phyloP scores from a whole-genome alignment of 257 asterid species.

The Leptodermis oblonga region DNA sequence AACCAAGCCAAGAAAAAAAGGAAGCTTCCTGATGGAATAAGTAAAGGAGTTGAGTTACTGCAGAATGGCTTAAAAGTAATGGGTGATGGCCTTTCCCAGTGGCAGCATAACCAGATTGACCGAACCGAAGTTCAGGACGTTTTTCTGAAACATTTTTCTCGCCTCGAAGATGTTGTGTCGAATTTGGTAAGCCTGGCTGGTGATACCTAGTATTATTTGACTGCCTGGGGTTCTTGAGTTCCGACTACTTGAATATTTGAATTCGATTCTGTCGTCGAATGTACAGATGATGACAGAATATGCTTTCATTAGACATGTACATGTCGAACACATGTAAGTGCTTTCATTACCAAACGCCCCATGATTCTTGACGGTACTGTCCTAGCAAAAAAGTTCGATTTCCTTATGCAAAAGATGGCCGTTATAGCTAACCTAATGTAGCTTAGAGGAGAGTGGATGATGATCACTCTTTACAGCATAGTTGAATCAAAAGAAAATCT shows the following conservation, averaged over 20 bases:
- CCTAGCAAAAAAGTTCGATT: too few species aligned
- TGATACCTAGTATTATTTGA: slow-evolving; percentile 17
- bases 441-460: too few species aligned
- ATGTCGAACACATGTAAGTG: not conserved
- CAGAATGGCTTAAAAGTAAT: slow-evolving; percentile 73
- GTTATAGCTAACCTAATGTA: too few species aligned
- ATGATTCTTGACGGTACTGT: too few species aligned
- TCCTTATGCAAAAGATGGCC: too few species aligned
- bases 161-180: slow-evolving; percentile 66
- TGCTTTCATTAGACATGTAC: not conserved
- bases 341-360: too few species aligned
- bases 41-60: slow-evolving; percentile 70
- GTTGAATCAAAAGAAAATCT: too few species aligned
- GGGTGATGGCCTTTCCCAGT: slow-evolving; percentile 68
- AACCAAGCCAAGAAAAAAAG: slow-evolving; percentile 60
- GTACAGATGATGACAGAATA: not conserved
- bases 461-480: too few species aligned
- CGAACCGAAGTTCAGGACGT: slow-evolving; percentile 46
- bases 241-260: not conserved
- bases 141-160: slow-evolving; percentile 56
- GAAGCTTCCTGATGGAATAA: slow-evolving; percentile 72
- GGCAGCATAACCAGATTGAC: slow-evolving; percentile 54
- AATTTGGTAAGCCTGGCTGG: slow-evolving; percentile 61
- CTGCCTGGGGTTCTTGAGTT: not conserved
- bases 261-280: not conserved